Base-by-base conservation (phyloP, 306 rosid genomes). In the Myrica gale region DNA sequence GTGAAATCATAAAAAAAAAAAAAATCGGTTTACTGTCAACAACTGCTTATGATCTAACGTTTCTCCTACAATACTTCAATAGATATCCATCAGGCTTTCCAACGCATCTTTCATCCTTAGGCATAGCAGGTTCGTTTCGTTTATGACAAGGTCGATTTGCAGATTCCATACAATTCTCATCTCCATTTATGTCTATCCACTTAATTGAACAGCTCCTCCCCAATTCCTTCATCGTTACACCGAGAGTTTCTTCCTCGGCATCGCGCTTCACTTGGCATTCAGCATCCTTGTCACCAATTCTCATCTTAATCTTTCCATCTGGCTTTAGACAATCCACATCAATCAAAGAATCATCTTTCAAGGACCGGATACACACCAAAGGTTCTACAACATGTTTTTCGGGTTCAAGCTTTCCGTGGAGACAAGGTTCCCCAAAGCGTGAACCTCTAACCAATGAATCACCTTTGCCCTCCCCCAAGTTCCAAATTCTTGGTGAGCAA, bases 11-110 rank as follows among this genome's bases (percentile, higher is more conserved):
- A 16, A 48, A 32, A 61, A 11, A 20, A 26, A 55, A 51, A 57
- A 54, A 63, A 68, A 47, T 73, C 23, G 71, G 54, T 37, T 73
- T 41, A 61, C 74, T 7, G 77, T 46, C 76, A 53, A 48, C 20
- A 54, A 41, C 66, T 70, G 75, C 44, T 54, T 82, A 76, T 47
- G 26, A 67, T 70, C 77, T 76, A 21, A 70, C 3, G 9, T 67
- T 82, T 61, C 87, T 85, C 85, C 87, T 87, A 48, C 86, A 83
- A 58, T 87, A 91, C 78, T 85, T 89, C 69, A 89, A 80, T 50
- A 70, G 13, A 77, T 57, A 85, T 9, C 85, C 86, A 75, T 83
- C 85, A 5, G 69, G 82, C 77, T 39, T 79, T 54, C 75, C 80
- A 60, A 41, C 53, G 74, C 79, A 66, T 69, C 39, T 76, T 54